Percentiles rank a stretch among this genome's conserved stretches.
These are phyloP conservation scores for Meyerozyma elateridarum DNA, from an alignment of 1,139 yeast genomes.

Conservation along the genomic window DNA sequence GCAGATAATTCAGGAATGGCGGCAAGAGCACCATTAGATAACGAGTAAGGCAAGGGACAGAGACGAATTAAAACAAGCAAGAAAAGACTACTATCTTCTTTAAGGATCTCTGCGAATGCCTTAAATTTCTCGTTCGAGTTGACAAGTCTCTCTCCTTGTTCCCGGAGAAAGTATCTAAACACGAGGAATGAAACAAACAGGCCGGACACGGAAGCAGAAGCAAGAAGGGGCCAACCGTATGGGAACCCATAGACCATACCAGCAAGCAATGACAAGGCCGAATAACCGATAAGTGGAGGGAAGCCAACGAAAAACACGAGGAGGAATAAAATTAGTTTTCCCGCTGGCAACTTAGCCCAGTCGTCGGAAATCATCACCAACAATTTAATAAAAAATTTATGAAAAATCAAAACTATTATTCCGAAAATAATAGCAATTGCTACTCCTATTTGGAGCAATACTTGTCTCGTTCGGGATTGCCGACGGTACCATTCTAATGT, in stretches of 20 bases:
- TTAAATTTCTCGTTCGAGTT: constrained; percentile 60
- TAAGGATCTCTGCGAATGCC: constrained; percentile 70
- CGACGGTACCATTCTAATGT: constrained; percentile 12
- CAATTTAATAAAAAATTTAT: constrained; percentile 37
- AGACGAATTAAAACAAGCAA: constrained; percentile 68
- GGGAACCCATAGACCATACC: constrained; percentile 87
- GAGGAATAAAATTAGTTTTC: constrained; percentile 49
- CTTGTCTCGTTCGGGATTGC: constrained; percentile 11
- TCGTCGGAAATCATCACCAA: constrained; percentile 43
- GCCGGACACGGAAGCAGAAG: constrained; percentile 67
- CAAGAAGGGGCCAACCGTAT: constrained; percentile 73
- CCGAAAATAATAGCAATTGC: constrained; percentile 19
- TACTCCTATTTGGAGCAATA: constrained; percentile 11
- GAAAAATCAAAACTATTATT: constrained; percentile 41
- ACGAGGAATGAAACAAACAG: constrained; percentile 67
- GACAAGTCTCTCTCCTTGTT: constrained; percentile 47
- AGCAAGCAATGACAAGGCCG: constrained; percentile 59
- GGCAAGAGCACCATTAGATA: constrained; percentile 89
- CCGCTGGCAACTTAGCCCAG: constrained; percentile 43
- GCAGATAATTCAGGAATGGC: constrained; percentile 72
- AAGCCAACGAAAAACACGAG: constrained; percentile 48
- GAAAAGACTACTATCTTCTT: constrained; percentile 59
- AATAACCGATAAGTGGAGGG: constrained; percentile 88
- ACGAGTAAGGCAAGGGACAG: constrained; percentile 90
- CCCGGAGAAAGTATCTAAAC: constrained; percentile 56